Evolutionary conservation across 495 filamentous ascomycete species (phyloP), one percentile per base, ranked within the genome.

Genomic region (Trypethelium eluteriae): DNA sequence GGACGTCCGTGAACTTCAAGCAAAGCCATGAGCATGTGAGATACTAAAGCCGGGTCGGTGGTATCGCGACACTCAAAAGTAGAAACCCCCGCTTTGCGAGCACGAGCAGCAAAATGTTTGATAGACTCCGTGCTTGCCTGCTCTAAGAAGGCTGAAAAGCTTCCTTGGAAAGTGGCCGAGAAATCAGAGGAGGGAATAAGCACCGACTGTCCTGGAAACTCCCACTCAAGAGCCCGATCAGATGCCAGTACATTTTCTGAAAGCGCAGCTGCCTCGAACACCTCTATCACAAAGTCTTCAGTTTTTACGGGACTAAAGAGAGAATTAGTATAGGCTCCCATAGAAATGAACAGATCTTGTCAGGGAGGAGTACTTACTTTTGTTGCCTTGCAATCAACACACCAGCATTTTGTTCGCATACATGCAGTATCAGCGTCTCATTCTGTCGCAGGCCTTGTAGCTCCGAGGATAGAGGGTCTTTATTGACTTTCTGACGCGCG

Each of bases 1-100:
- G 68, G 67, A n/a, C 65, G 65, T 0, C 85, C 86, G 49, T 79
- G 79, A 0, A 76, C 81, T 65, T 86, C 82, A 1, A 88, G 75
- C 0, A 88, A 63, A 2, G 83, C 76, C 74, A 87, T 82, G 16
- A 88, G 72, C 71, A 86, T 75, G 10, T 83, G 77, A 0, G 79
- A 81, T 16, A 88, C 78, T 12, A 87, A 65, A 0, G 79, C 74
- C 2, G 85, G 86, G 62, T 81, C 72, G 0, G 74, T 70, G 0
- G 86, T 85, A 57, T 88, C 83, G 12, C 87, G 81, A 59, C 67
- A 73, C 68, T 90, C 86, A 16, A 71, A 65, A 0, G 81, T 72
- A 1, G 73, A 70, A 0, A 74, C 72, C 0, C 77, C 75, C 2
- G 83, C 84, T 50, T 89, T 89, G 16, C 63, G 64, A 0, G 82